Conservation (phyloP, 2,329 filamentous ascomycete genomes). For the Penicillium sp. region DNA sequence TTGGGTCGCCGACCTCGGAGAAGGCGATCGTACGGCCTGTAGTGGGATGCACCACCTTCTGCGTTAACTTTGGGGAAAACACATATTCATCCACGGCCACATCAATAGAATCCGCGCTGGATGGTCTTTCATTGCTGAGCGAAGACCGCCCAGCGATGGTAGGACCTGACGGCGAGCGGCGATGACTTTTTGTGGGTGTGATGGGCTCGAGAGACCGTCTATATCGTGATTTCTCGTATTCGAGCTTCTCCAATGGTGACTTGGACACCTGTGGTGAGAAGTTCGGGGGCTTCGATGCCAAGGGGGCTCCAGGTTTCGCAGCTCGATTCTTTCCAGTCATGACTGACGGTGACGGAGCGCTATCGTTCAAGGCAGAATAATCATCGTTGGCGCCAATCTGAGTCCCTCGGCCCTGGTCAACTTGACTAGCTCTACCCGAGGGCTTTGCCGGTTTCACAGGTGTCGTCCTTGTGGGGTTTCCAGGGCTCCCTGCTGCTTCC, state of each 20-base stretch:
- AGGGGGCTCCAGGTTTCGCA: constrained; percentile 27
- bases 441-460: constrained; percentile 14
- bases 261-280: constrained; percentile 24
- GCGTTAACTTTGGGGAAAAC: constrained; percentile 76
- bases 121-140: constrained; percentile 67
- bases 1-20: constrained; percentile 90
- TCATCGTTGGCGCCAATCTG: constrained; percentile 7
- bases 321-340: constrained; percentile 55
- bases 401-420: constrained; percentile 14
- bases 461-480: constrained; percentile 20
- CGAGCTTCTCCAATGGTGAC: constrained; percentile 31
- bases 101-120: constrained; percentile 82
- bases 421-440: constrained; percentile 18
- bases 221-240: constrained; percentile 29
- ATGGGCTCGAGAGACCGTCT: constrained; percentile 31
- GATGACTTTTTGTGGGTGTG: constrained; percentile 32
- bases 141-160: constrained; percentile 42
- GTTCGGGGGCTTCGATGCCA: constrained; percentile 29
- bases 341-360: constrained; percentile 67
- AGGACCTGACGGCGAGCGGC: constrained; percentile 41
- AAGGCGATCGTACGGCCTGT: constrained; percentile 89
- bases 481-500: constrained; percentile 38
- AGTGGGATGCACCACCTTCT: constrained; percentile 81
- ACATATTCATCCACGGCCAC: constrained; percentile 83
- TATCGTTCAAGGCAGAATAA: constrained; percentile 49